These are phyloP conservation scores for Ephemerocybe angulata DNA, from an alignment of 768 basidiomycete species.

Conservation along the genomic window DNA sequence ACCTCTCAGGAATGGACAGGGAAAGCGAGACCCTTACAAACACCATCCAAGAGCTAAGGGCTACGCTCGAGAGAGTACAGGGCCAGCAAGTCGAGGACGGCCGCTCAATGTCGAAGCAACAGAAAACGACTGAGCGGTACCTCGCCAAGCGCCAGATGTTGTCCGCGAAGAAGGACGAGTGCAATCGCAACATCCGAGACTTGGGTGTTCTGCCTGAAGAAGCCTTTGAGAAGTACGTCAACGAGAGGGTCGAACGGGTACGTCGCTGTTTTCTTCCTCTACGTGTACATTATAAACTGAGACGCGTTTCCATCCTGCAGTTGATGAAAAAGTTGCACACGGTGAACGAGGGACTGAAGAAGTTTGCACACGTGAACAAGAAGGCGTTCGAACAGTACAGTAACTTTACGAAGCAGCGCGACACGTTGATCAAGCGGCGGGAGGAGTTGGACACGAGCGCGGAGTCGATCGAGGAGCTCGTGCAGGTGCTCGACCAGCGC, in stretches of 20 bases:
- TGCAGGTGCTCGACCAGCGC: conserved; percentile 89
- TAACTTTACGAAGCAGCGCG: conserved; percentile 96
- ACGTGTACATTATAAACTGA: not conserved
- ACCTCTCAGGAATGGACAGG: conserved; percentile 59
- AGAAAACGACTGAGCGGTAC: conserved; percentile 94
- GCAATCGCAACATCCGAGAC: conserved; percentile 92
- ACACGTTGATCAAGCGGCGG: conserved; percentile 80
- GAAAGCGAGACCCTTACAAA: conserved; percentile 59
- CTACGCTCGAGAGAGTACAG: conserved; percentile 69
- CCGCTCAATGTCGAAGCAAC: conserved; percentile 82
- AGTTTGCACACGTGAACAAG: conserved; percentile 98
- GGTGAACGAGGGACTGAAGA: conserved; percentile 90
- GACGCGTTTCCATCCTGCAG: conserved; percentile 37
- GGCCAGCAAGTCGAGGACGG: conserved; percentile 83
- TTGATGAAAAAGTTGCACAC: conserved; percentile 89
- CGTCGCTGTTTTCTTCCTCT: conserved; percentile 21
- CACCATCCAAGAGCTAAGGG: conserved; percentile 64
- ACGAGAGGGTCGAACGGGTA: conserved; percentile 84
- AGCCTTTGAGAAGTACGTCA: conserved; percentile 92
- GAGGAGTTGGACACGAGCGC: conserved; percentile 92
- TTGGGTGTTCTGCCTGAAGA: conserved; percentile 96
- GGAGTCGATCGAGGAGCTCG: conserved; percentile 85
- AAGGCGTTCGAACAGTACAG: conserved; percentile 98
- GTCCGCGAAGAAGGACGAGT: conserved; percentile 82
- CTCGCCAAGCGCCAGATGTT: conserved; percentile 90